Base-by-base conservation (phyloP, 345 rosid genomes). In the Moricandia moricandioides region DNA sequence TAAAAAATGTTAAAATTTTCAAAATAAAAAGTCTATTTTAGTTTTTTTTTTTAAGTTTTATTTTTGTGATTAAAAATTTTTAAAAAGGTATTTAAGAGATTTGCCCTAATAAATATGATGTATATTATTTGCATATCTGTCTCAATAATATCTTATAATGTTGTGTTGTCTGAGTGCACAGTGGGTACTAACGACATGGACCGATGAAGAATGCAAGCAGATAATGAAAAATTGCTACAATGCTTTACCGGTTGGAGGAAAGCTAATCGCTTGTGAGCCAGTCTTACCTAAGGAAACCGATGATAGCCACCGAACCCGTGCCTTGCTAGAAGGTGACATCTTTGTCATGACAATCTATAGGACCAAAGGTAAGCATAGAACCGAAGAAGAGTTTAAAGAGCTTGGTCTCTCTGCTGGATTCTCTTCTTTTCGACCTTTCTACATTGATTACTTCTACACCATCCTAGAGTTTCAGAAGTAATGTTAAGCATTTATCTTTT, bases 111-210 rank as follows among this genome's bases (percentile, higher is more conserved):
- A 45, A 17, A 45, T 13, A 45, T 4, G 12, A 2, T 9, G 0
- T 7, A 47, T 47, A 14, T 47, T 39, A 39, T 14, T 47, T 47
- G 47, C 16, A 14, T 47, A n/a, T 47, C 52, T 6, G 3, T 14
- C 52, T 18, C 52, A 47, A 5, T n/a, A n/a, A 13, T n/a, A 47
- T 5, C 27, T 52, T 18, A 12, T 17, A 17, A 61, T 40, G 39
- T 0, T 63, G 55, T 33, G 65, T 69, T 75, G 69, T 69, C 29
- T 57, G 65, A 16, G 0, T 58, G 35, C 27, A 30, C 86, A 93
- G 98, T 93, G 97, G 97, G 65, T 91, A 31, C 79, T 93, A 78
- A 81, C 88, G 10, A 88, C 91, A 8, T 93, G 90, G 91, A 84
- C 90, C 6, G 94, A 93, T 17, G 85, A 87, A 1, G 97, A 91